Evolutionary conservation across 352 stramenopile species (phyloP), one percentile per base, ranked within the genome.

Genomic region (Thalassiosira exigua): DNA sequence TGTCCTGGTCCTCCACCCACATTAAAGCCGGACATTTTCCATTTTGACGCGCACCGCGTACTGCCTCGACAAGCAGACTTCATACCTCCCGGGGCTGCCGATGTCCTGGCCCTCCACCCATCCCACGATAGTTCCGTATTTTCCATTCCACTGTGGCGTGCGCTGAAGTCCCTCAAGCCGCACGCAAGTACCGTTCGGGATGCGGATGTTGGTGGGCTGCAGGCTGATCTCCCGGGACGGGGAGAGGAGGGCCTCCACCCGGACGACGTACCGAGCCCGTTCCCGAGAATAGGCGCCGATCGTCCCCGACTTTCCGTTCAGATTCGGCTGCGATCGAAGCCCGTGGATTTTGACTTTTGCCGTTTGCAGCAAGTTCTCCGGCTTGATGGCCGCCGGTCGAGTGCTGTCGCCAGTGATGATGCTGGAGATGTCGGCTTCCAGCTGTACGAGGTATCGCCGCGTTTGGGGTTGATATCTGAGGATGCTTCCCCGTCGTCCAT

Each of bases 101-200:
- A 22, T 9, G 33, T 68, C 24, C 14, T 17, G 26, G 36, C 29
- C 22, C 2, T 32, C 42, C 7, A 44, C 44, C 52, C 46, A 84
- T 33, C 53, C 41, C 14, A 54, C 21, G 61, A 84, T 58, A 4
- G 46, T 76, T 11, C 76, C 75, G 21, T 61, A 83, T 29, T 56
- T 78, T 24, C 76, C 76, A 76, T 84, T 84, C 76, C 76, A 84
- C 32, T 84, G 76, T 29, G 65, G 39, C 19, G 59, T 24, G 39
- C 33, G 30, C 41, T 61, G 21, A 46, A 84, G 68, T 22, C 69
- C 69, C 33, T 84, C 69, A 21, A 84, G 56, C 39, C 76, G 26
- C 14, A 84, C 68, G 26, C n/a, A 46, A 29, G 76, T 67, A 22
- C 71, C 71, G 61, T 77, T 59, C 2, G 69, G 56, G 11, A 84